Conservation (phyloP, 345 rosid genomes). For the Limnanthes douglasii region DNA sequence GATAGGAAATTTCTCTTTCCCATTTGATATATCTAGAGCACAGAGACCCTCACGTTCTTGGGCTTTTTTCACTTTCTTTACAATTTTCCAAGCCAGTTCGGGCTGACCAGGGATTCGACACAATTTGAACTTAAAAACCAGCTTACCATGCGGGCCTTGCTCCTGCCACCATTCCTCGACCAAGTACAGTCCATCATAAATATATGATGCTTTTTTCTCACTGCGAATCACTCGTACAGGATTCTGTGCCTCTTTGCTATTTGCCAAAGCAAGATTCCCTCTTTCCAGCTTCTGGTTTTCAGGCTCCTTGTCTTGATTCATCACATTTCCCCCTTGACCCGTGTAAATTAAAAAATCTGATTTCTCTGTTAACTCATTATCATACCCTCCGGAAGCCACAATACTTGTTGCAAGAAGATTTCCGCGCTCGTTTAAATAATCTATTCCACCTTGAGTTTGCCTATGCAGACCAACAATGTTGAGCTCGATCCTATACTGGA, state of each 20-base stretch:
- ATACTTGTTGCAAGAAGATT: slow-evolving; percentile 42
- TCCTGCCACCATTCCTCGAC: slow-evolving; percentile 44
- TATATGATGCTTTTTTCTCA: slow-evolving; percentile 32
- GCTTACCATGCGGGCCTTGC: slow-evolving; percentile 47
- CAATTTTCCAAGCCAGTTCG: slow-evolving; percentile 65
- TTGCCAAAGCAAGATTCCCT: slow-evolving; percentile 68
- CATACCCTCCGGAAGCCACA: slow-evolving; percentile 64
- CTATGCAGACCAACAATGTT: slow-evolving; percentile 67
- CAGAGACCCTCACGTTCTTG: slow-evolving; percentile 49
- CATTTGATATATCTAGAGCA: slow-evolving; percentile 38
- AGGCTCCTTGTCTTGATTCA: slow-evolving; percentile 32
- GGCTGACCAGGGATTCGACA: slow-evolving; percentile 52
- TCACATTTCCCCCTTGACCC: slow-evolving; percentile 74
- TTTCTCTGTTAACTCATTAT: slow-evolving; percentile 35
- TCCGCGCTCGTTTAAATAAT: slow-evolving; percentile 27
- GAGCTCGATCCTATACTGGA: slow-evolving; percentile 65
- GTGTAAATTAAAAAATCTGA: slow-evolving; percentile 52
- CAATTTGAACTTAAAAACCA: slow-evolving; percentile 51
- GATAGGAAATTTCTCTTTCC: slow-evolving; percentile 47
- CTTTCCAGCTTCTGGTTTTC: slow-evolving; percentile 62
- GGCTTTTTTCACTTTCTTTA: slow-evolving; percentile 31
- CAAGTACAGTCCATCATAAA: slow-evolving; percentile 63
- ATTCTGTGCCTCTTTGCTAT: slow-evolving; percentile 21
- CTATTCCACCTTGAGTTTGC: slow-evolving; percentile 58
- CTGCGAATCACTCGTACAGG: slow-evolving; percentile 79